Evolutionary conservation across 768 basidiomycete genomes (phyloP), one percentile per base, ranked within the genome.

Genomic region (Galerina sulciceps): DNA sequence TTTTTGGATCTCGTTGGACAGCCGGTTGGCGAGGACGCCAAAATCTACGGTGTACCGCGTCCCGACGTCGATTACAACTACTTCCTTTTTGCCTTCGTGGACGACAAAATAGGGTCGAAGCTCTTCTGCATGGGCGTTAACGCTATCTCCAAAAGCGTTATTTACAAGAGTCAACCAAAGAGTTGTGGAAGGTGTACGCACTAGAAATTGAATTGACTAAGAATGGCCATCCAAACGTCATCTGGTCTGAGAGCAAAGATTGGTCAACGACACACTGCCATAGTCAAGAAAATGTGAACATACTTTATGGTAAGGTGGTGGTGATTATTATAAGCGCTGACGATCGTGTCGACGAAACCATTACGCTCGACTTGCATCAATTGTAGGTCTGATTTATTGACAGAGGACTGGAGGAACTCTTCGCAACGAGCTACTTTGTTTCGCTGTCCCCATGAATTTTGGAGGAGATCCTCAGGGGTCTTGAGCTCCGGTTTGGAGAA

Each of bases 211-310:
- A 77, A 74, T 55, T 78, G 76, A 18, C 57, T 60, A 2, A 77
- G 44, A 42, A 79, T 76, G 1, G 76, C 72, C 2, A 75, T 66
- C 77, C 81, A 82, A 26, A 82, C 72, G 62, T 82, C 81, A 51
- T 82, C 81, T 13, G 80, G 81, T 14, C 67, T 66, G 35, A 14
- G 17, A 22, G 10, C 3, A 14, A 18, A 13, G 11, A 22, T 15
- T 51, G 13, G 38, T 20, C 1, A 51, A 14, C 22, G 48, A 31
- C 37, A 51, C n/a, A 37, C 20, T 3, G 9, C 14, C 18, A 9
- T 10, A 36, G 35, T 38, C 4, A 10, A 22, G 40, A 13, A 10
- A 23, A 22, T 3, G 17, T 22, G 14, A 11, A 10, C 10, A 36
- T 18, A 50, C 48, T 37, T 48, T 41, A 48, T 47, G 10, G 41